Conservation (phyloP, 176 grass and related monocot species). For the Hordeum vulgare region DNA sequence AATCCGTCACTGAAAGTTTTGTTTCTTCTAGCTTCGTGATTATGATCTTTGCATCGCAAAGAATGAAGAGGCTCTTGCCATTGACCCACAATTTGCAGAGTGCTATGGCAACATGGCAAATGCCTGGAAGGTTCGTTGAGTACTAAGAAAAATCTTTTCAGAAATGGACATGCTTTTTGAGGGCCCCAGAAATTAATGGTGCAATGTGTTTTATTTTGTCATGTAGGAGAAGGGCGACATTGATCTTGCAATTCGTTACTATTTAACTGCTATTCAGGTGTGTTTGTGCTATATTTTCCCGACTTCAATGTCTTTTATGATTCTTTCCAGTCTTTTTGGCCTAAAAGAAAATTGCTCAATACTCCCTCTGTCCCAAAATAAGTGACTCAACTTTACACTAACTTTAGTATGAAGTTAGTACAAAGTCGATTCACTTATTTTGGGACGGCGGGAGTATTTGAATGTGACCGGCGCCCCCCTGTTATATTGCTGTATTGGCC, state of each 20-base stretch:
- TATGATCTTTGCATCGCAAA: constrained; percentile 94
- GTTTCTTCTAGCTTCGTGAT: constrained; percentile 56
- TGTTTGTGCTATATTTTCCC: constrained; percentile 1
- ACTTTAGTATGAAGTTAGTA: too few species aligned
- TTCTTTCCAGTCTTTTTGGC: neutral
- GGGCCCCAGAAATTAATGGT: neutral
- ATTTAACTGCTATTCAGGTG: constrained; percentile 91
- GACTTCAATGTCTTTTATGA: neutral
- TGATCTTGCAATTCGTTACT: constrained; percentile 88
- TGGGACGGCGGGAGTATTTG: too few species aligned
- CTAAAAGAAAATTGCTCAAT: neutral
- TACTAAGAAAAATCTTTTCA: neutral
- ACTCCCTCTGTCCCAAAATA: too few species aligned
- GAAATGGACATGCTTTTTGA: neutral
- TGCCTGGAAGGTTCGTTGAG: constrained; percentile 85
- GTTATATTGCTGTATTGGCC: neutral
- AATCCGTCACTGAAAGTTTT: neutral
- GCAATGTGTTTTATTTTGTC: neutral
- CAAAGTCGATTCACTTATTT: too few species aligned
- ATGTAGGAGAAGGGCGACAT: constrained; percentile 88
- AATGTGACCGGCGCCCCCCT: neutral
- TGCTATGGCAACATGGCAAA: constrained; percentile 99
- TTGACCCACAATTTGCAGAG: constrained; percentile 88
- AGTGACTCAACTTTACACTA: too few species aligned
- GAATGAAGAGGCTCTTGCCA: constrained; percentile 90